These are phyloP conservation scores for Phytopythium montanum DNA, from an alignment of 352 stramenopile genomes.

Conservation along the genomic window DNA sequence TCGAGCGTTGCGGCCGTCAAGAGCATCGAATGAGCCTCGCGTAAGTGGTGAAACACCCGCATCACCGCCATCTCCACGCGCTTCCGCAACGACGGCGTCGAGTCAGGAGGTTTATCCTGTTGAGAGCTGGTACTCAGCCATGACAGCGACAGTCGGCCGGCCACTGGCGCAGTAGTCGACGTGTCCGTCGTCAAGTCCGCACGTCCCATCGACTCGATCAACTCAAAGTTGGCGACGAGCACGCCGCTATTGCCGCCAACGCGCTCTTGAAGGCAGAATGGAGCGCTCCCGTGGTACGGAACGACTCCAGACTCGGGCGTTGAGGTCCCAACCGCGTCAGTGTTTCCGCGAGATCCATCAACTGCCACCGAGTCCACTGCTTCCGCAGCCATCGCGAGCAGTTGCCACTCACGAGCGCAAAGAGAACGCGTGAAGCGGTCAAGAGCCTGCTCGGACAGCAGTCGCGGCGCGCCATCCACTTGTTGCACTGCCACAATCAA, in stretches of 20 bases:
- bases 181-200: background rate
- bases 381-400: background rate
- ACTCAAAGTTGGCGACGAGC: constrained; percentile 7
- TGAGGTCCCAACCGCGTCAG: too few relatives aligned
- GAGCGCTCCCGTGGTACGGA: constrained; percentile 1
- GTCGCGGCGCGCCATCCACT: constrained; percentile 2
- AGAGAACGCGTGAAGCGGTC: constrained; percentile 22
- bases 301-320: background rate
- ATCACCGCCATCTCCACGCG: constrained; percentile 1
- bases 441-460: constrained; percentile 17
- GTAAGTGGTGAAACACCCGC: background rate
- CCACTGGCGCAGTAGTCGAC: background rate
- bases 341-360: too few relatives aligned
- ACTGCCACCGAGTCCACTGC: background rate
- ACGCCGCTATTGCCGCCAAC: background rate
- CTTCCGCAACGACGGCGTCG: background rate
- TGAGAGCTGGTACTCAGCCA: background rate
- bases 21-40: background rate
- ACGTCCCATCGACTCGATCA: background rate
- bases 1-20: constrained; percentile 6
- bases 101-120: background rate
- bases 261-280: constrained; percentile 33
- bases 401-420: constrained; percentile 19
- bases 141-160: background rate
- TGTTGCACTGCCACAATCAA: constrained; percentile 7